A percentile compares a stretch with the other conserved stretches of the same genome.
Evolutionary conservation across 1,284 basidiomycete species (phyloP).

Genomic region (Apiotrichum sp.): DNA sequence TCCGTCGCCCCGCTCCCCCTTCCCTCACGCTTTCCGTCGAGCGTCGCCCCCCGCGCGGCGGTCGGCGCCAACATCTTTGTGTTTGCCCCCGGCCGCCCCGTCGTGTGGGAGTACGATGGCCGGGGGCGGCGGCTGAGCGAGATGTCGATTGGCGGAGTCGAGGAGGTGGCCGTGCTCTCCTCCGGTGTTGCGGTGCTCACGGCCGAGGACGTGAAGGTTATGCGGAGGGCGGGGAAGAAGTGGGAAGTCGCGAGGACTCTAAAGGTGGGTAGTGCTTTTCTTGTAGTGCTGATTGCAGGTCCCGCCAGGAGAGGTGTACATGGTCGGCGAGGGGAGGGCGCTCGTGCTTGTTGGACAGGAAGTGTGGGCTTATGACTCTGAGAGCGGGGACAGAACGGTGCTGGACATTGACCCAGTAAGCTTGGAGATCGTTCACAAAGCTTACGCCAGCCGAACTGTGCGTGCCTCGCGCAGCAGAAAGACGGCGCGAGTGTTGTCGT

Average conservation of each 20-base stretch:
- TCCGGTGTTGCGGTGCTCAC: not conserved
- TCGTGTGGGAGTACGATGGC: slow-evolving; percentile 24
- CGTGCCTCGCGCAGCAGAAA: no score
- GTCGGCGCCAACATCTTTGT: slow-evolving; percentile 12
- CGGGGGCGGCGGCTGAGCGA: slow-evolving; percentile 21
- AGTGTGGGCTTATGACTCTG: not conserved
- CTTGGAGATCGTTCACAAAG: slow-evolving; percentile 4
- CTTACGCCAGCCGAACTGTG: no score
- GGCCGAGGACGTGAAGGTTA: not conserved
- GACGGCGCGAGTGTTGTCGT: no score
- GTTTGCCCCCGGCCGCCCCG: not conserved
- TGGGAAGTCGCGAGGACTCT: not conserved
- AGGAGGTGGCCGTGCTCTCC: slow-evolving; percentile 1
- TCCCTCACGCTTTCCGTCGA: slow-evolving; percentile 16
- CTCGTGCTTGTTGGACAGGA: slow-evolving; percentile 2
- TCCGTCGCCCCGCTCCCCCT: slow-evolving; percentile 6
- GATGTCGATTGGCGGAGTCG: not conserved
- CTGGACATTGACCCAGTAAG: not conserved
- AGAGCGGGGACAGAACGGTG: not conserved
- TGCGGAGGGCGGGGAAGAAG: slow-evolving; percentile 6
- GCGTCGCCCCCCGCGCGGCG: slow-evolving; percentile 3
- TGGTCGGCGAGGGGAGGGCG: not conserved
- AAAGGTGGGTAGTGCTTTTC: slow-evolving; percentile 6
- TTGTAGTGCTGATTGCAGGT: not conserved
- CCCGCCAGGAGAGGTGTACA: not conserved